phyloP scores from a whole-genome alignment of 2,329 filamentous ascomycete species.

The Xylariaceae sp. region DNA sequence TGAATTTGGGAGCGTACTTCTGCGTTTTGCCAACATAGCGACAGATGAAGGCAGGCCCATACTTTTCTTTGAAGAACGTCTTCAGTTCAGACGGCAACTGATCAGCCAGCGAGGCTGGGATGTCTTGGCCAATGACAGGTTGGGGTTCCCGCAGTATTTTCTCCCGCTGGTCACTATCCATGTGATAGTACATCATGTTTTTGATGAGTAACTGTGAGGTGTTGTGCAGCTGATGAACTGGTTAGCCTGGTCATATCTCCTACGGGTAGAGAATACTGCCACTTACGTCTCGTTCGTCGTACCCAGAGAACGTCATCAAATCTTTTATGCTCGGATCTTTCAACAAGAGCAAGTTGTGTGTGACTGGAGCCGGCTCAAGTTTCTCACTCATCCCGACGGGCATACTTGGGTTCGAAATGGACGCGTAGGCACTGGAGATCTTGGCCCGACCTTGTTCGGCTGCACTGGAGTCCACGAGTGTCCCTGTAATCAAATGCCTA shows the following conservation, averaged over 20 bases:
- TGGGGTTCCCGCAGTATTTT: neutral
- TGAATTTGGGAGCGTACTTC: neutral
- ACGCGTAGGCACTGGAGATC: neutral
- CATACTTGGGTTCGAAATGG: neutral
- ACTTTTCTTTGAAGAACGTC: neutral
- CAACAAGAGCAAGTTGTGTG: neutral
- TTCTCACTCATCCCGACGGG: neutral
- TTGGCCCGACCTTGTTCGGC: neutral
- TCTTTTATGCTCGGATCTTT: neutral
- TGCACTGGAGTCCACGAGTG: neutral
- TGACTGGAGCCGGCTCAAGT: neutral
- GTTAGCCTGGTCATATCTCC: neutral
- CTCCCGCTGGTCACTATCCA: neutral
- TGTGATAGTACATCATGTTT: slow-evolving; percentile 4
- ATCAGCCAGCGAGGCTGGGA: neutral
- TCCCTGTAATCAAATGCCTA: neutral
- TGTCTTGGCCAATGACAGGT: neutral
- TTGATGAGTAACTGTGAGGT: neutral
- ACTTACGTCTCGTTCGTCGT: neutral
- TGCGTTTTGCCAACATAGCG: neutral
- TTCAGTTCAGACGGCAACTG: neutral
- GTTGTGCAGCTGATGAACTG: neutral
- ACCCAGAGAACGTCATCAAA: neutral
- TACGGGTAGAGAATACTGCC: neutral
- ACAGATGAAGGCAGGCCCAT: neutral